Evolutionary conservation across 2,329 filamentous ascomycete species (phyloP), one percentile per base, ranked within the genome.

Genomic region (Beauveria rudraprayagi): DNA sequence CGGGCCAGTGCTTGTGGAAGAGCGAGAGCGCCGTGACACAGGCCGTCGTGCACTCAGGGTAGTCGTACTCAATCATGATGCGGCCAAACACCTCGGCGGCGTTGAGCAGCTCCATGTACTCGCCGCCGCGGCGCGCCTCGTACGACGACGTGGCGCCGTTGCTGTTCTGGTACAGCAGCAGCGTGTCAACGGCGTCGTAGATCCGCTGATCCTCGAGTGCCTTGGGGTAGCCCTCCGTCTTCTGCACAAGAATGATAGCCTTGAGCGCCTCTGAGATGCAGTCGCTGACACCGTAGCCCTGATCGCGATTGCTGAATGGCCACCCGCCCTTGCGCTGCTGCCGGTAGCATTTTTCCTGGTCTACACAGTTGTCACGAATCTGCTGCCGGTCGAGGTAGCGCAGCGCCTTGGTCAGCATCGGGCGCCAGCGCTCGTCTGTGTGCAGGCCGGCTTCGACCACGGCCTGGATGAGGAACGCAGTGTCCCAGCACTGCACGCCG

Each of bases 31-130:
- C 92, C 1, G 91, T 97, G 3, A 99, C 89, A 34, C 92, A 91
- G 1, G 94, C 92, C 2, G 94, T 97, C 0, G 94, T 99, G 78
- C 94, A 99, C 74, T 99, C 94, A 0, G 93, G 92, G 70, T 99
- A 97, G 72, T 96, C 91, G 72, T 99, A 99, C 71, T 97, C 93
- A 59, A 99, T 88, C 94, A 99, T 99, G 76, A 99, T 99, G 22
- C 87, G 84, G 16, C 91, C 92, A 73, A 99, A 99, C 0, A 99
- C 92, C 72, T 99, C 94, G 1, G 94, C 94, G 0, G 93, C 93
- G 69, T 99, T 99, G 48, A 99, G 83, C 72, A 87, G 81, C 73
- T 99, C 94, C 66, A 97, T 73, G 66, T 83, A 84, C 66, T 89
- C 81, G 10, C 90, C 88, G 2, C 89, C 93, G 28, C 94, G 85